Conservation (phyloP, 345 rosid species). For the Microthlaspi erraticum region DNA sequence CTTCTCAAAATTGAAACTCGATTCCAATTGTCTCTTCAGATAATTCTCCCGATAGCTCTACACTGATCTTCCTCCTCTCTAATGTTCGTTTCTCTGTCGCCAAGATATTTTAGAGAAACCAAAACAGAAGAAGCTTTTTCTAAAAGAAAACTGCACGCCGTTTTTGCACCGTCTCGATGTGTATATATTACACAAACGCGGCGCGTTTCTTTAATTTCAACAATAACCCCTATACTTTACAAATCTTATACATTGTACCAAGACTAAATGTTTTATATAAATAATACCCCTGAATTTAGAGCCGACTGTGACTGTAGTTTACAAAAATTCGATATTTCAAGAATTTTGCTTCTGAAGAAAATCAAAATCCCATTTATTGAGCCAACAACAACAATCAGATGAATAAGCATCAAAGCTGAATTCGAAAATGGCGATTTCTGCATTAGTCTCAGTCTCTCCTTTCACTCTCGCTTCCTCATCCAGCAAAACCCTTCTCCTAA, state of each 20-base stretch:
- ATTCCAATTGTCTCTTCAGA: conserved; percentile 20
- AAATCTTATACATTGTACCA: background rate
- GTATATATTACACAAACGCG: conserved; percentile 16
- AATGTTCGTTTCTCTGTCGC: conserved; percentile 13
- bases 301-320: too few relatives aligned
- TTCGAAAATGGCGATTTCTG: conserved; percentile 53
- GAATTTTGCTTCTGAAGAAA: background rate
- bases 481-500: conserved; percentile 45
- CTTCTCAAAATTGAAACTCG: conserved; percentile 10
- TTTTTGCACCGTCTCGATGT: conserved; percentile 20
- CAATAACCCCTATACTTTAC: background rate
- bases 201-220: conserved; percentile 7
- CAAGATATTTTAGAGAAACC: conserved; percentile 25
- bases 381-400: conserved; percentile 8
- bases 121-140: background rate
- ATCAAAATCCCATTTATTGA: background rate
- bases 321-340: background rate
- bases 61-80: conserved; percentile 38
- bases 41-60: conserved; percentile 6
- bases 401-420: background rate
- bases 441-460: conserved; percentile 39
- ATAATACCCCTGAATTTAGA: background rate
- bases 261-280: background rate
- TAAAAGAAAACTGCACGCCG: conserved; percentile 28
- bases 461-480: conserved; percentile 41